Base-by-base conservation (phyloP, 225 moss, liverwort and hornwort species). In the Anthoceros angustus region DNA sequence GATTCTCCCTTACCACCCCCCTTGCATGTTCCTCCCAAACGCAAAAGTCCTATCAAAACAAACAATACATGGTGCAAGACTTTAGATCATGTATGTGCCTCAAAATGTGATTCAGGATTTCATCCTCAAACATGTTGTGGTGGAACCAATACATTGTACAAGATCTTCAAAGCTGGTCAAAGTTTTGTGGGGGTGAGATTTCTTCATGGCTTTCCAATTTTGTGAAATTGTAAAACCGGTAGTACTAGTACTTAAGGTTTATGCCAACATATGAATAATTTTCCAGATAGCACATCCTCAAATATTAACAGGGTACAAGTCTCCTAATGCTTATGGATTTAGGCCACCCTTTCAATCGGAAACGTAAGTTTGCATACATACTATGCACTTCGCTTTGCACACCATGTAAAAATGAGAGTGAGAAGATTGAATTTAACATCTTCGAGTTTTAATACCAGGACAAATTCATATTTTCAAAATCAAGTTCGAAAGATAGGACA, bases 401-500 rank as follows among this genome's bases (percentile, higher is more conserved):
- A 32, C 4, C 32, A 32, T 32, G 32, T 1, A 32, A 32, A 1
- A 32, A n/a, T n/a, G n/a, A n/a, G n/a, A n/a, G n/a, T n/a, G n/a
- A n/a, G n/a, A n/a, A n/a, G n/a, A n/a, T n/a, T n/a, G n/a, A n/a
- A 32, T 4, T 4, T 32, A 1, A 32, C 32, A 32, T 32, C 32
- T 32, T 32, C 32, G 4, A 32, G 32, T 4, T 4, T 32, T 32
- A 32, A 32, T 32, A 32, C 1, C 32, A 55, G 55, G 55, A 55
- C 55, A 4, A 55, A 55, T 12, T 55, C 55, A 1, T 55, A 55
- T 20, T 55, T 55, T 55, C 55, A 55, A 55, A 55, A 55, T 20
- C 55, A 55, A 55, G 55, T 55, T 55, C 55, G 55, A 55, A 55
- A 55, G 23, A 55, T 55, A 55, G 55, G 55, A 55, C n/a, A 55